Percentiles rank a stretch among this genome's conserved stretches.
Evolutionary conservation across 192 early-diverging fungal genomes (phyloP).

Genomic region (Rhizophlyctis rosea): DNA sequence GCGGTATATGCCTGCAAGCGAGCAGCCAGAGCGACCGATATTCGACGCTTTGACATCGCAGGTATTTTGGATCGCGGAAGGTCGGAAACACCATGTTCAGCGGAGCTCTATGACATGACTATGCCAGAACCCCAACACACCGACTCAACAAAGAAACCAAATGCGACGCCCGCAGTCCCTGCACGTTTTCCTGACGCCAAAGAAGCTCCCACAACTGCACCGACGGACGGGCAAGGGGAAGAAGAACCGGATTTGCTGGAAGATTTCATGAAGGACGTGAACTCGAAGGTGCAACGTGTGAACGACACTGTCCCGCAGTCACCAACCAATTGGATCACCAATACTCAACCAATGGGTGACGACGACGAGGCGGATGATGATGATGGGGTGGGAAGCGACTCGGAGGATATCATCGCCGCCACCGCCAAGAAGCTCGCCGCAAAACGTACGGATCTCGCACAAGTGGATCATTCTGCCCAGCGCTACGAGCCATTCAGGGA

Average conservation of each 20-base stretch:
- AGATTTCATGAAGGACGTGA: constrained; percentile 85
- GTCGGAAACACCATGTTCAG: too few species aligned
- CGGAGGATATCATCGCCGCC: constrained; percentile 42
- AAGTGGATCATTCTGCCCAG: constrained; percentile 81
- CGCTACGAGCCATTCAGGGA: constrained; percentile 86
- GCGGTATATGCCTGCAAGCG: too few species aligned
- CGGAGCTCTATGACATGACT: too few species aligned
- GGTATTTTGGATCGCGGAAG: too few species aligned
- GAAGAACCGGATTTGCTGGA: constrained; percentile 56
- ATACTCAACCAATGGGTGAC: constrained; percentile 14
- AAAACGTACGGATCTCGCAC: constrained; percentile 87
- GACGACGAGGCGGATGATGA: not conserved
- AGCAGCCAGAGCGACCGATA: too few species aligned
- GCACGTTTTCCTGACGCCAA: too few species aligned
- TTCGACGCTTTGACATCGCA: too few species aligned
- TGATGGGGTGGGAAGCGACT: constrained; percentile 25
- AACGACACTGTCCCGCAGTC: constrained; percentile 55
- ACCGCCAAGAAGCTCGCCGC: constrained; percentile 72
- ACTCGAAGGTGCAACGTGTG: constrained; percentile 64
- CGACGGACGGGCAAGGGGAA: constrained; percentile 19
- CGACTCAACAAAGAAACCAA: too few species aligned
- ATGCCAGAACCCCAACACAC: too few species aligned
- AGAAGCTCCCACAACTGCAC: too few species aligned
- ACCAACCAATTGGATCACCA: not conserved
- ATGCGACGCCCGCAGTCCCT: too few species aligned